Evolutionary conservation across 495 filamentous ascomycete genomes (phyloP).

Genomic region (Darksidea phi): DNA sequence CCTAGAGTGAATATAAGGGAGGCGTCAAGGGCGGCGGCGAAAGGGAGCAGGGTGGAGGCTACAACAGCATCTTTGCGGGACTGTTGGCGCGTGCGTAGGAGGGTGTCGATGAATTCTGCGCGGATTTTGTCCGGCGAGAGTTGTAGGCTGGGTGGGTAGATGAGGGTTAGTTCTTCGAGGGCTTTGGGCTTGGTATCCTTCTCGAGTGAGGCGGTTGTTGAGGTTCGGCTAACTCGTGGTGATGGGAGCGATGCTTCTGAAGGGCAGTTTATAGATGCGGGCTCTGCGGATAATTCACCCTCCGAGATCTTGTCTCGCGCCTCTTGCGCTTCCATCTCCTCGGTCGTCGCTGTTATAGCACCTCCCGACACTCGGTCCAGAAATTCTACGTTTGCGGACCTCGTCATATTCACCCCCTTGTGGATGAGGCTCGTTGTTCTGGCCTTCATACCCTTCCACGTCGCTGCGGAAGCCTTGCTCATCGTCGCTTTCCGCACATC

Average conservation of each 20-base stretch:
- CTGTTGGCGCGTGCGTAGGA: slow-evolving; percentile 44
- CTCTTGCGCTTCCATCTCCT: slow-evolving; percentile 4
- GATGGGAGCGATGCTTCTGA: not conserved
- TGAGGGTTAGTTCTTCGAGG: slow-evolving; percentile 24
- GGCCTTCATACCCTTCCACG: slow-evolving; percentile 47
- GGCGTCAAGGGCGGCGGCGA: slow-evolving; percentile 42
- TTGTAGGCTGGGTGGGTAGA: slow-evolving; percentile 42
- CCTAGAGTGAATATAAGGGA: slow-evolving; percentile 42
- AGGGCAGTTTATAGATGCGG: not conserved
- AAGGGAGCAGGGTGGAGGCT: slow-evolving; percentile 44
- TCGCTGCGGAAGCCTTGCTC: slow-evolving; percentile 39
- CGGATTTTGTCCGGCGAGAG: slow-evolving; percentile 39
- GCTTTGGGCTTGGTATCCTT: slow-evolving; percentile 8
- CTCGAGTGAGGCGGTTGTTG: not conserved
- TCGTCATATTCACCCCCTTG: slow-evolving; percentile 41
- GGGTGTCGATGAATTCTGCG: slow-evolving; percentile 42
- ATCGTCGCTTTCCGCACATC: slow-evolving; percentile 46
- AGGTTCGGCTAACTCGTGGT: not conserved
- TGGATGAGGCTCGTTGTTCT: slow-evolving; percentile 43
- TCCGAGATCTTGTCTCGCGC: not conserved
- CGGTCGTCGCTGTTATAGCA: slow-evolving; percentile 12
- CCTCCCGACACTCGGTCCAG: slow-evolving; percentile 42
- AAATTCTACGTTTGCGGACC: slow-evolving; percentile 44
- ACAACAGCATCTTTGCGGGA: slow-evolving; percentile 45
- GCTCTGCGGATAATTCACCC: not conserved